Base-by-base conservation (phyloP, 164 flowering plant species). In the Piper betle region DNA sequence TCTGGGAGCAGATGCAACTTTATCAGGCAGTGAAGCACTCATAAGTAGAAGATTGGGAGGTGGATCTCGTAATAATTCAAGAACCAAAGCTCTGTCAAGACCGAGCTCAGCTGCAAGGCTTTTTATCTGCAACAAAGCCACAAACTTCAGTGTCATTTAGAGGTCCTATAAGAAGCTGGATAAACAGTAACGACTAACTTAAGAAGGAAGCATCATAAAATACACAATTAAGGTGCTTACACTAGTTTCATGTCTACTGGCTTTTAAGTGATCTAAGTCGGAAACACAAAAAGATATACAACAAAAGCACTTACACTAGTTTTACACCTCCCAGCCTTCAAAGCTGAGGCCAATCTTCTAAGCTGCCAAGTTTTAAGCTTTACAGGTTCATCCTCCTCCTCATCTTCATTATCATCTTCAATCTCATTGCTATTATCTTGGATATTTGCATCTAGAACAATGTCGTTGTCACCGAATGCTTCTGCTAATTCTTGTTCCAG, bases 51-150 rank as follows among this genome's bases (percentile, higher is more conserved):
- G 94, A 46, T 77, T 67, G 59, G 94, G 89, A 71, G 96, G 95
- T 3, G 96, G 99, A 0, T 88, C 84, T 50, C 97, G 93, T 59
- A 93, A 95, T 75, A 88, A 62, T 65, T 83, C 73, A 62, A 91
- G 90, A 66, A 93, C 96, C 68, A 88, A 41, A 25, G 91, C 76
- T 74, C 99, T 81, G 65, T 90, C 99, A 58, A 93, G 91, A 71
- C 96, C 80, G 57, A 91, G 71, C 67, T 91, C 99, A 53, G 83
- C 95, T 61, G 93, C 86, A 60, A 93, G 91, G 73, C 53, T 81
- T 70, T 85, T 86, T 3, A 93, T 85, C 99, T 93, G 81, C 65
- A 46, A 67, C 54, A 48, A 17, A 40, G 10, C n/a, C n/a, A n/a
- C n/a, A n/a, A n/a, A n/a, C n/a, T 18, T 58, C 15, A 13, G 2